A percentile compares a stretch with the other conserved stretches of the same genome.
phyloP scores from a whole-genome alignment of 768 basidiomycete species.

The Vararia minispora region DNA sequence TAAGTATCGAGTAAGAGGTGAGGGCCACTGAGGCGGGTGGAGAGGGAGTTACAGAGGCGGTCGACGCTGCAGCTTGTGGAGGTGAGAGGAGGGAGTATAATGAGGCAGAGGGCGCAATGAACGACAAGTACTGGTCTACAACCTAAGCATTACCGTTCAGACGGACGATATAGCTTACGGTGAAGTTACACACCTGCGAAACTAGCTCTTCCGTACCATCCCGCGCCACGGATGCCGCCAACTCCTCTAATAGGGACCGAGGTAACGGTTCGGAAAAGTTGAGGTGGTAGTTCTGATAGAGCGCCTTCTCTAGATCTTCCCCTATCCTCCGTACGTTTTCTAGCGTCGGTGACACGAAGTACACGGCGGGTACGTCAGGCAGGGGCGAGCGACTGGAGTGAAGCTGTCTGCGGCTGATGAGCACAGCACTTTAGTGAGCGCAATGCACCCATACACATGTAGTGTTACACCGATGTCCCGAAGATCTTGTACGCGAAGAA shows the following conservation, averaged over 20 bases:
- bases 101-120: slow-evolving; percentile 85
- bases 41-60: slow-evolving; percentile 24
- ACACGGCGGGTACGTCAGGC: slow-evolving; percentile 92
- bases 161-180: slow-evolving; percentile 6
- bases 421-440: neutral
- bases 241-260: slow-evolving; percentile 82
- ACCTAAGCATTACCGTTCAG: slow-evolving; percentile 37
- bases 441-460: slow-evolving; percentile 66
- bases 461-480: slow-evolving; percentile 95
- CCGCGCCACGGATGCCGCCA: slow-evolving; percentile 79
- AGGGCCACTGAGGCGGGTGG: too few relatives aligned
- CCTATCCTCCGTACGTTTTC: slow-evolving; percentile 84
- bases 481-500: slow-evolving; percentile 90
- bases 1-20: slow-evolving; percentile 78
- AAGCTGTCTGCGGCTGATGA: slow-evolving; percentile 52
- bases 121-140: slow-evolving; percentile 94
- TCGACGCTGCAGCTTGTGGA: slow-evolving; percentile 24
- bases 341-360: slow-evolving; percentile 89
- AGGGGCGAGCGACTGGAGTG: slow-evolving; percentile 83
- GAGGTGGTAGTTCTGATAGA: slow-evolving; percentile 90
- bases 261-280: slow-evolving; percentile 93
- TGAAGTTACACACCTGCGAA: slow-evolving; percentile 43
- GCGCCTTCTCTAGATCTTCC: slow-evolving; percentile 78
- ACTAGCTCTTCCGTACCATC: slow-evolving; percentile 77
- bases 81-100: slow-evolving; percentile 83